Evolutionary conservation across 495 filamentous ascomycete genomes (phyloP), one percentile per base, ranked within the genome.

Genomic region (Trichodelitschia bisporula): DNA sequence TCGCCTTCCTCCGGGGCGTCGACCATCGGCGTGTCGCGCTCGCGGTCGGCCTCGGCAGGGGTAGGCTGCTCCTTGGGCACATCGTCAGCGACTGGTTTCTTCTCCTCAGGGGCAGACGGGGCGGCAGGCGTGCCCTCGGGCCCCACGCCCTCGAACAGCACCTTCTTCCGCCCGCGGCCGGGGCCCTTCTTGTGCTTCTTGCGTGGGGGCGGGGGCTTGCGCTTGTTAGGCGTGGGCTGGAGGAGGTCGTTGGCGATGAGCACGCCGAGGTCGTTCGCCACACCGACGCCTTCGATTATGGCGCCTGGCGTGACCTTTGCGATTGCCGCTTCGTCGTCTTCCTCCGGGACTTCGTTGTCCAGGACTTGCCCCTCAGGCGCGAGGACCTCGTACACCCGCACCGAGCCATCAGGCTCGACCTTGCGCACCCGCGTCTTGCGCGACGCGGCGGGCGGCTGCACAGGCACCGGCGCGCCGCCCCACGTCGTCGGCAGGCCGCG

Each of bases 361-460:
- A 90, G 66, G 3, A 56, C 60, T 47, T 84, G 77, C 0, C 82
- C 82, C 34, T 82, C 76, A 2, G 69, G 62, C 3, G 86, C 64
- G 29, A 77, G 70, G 5, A 80, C 69, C 36, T 84, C 78, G 46
- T 77, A 75, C 15, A 83, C 64, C 30, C 69, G 74, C 10, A 73
- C 63, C 42, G 80, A 79, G 14, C 82, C 82, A 2, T 66, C 66
- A 0, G 73, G 66, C 42, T 89, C 77, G 4, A 68, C 55, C 32
- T 74, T 68, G 40, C 70, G 66, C 28, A 91, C 74, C 32, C 69
- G 86, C 1, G 74, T 77, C 41, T 72, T 71, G 19, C 69, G 64
- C 4, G 51, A 46, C 28, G 57, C 43, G 11, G 56, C 55, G 21
- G 61, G 41, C 6, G 10, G 10, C 6, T 6, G 6, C 14, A 18